Base-by-base conservation (phyloP, 2,329 filamentous ascomycete genomes). In the Pseudopithomyces chartarum region DNA sequence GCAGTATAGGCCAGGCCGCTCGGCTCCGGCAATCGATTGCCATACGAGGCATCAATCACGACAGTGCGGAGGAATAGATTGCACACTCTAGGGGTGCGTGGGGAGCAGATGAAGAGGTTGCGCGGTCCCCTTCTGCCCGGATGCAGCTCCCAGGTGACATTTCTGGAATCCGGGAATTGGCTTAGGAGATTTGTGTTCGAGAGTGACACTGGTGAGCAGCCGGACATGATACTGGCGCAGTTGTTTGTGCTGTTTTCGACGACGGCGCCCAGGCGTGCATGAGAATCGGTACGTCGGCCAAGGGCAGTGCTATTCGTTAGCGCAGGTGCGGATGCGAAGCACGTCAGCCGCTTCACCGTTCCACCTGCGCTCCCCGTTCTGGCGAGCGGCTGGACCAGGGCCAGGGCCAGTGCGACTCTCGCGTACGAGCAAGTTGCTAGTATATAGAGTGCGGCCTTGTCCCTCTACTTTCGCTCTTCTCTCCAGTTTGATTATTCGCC, bases 281-380 rank as follows among this genome's bases (percentile, higher is more conserved):
- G 34, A 40, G 46, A 15, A 40, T 34, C 26, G 33, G 47, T 50
- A 33, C 50, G 40, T 52, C 19, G 22, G 50, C 50, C 50, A 52
- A 52, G 50, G 50, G 39, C 34, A 10, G 38, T 49, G 52, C 51
- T 34, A 52, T 12, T 22, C 33, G 33, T 23, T 46, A 54, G 42
- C 23, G 52, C 38, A 43, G 23, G 32, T n/a, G 29, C 20, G 32
- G 29, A 15, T 36, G 50, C 22, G 23, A 49, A 60, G 55, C 58
- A 61, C 59, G 59, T 61, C 59, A 61, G 59, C 59, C 59, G 56
- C 59, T 59, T 57, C 56, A 56, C 53, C 59, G 45, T 58, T 50
- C 48, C 47, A 39, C 36, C 26, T 29, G 26, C 26, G 26, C 26
- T 20, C 36, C 48, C 44, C 53, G 52, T 52, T 51, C 55, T 52